phyloP scores from a whole-genome alignment of 1,139 yeast species.

The Suhomyces taliae region DNA sequence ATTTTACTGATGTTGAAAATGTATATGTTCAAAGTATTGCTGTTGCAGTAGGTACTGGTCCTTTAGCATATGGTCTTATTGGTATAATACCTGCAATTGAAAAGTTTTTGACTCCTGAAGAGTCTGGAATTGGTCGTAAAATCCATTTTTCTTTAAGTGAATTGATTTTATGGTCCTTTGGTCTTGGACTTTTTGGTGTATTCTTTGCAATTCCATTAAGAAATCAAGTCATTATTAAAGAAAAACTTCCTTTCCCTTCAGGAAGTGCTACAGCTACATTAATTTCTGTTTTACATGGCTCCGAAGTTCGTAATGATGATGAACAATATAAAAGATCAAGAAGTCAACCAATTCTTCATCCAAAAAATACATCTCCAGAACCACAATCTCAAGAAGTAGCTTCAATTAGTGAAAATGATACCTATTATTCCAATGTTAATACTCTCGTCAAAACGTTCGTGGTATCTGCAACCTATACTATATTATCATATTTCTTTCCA shows the following conservation, averaged over 20 bases:
- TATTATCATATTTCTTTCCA: slow-evolving; percentile 73
- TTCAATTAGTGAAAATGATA: slow-evolving; percentile 14
- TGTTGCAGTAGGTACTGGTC: slow-evolving; percentile 97
- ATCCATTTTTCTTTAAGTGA: slow-evolving; percentile 46
- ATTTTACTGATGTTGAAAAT: slow-evolving; percentile 87
- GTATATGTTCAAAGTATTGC: slow-evolving; percentile 91
- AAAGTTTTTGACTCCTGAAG: slow-evolving; percentile 74
- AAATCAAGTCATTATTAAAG: slow-evolving; percentile 78
- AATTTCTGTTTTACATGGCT: slow-evolving; percentile 81
- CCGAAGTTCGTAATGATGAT: slow-evolving; percentile 50
- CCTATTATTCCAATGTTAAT: slow-evolving; percentile 43
- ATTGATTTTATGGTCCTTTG: slow-evolving; percentile 76
- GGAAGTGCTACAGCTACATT: slow-evolving; percentile 96
- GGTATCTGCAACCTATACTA: slow-evolving; percentile 71
- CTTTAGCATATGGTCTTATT: slow-evolving; percentile 89
- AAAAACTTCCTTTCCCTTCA: slow-evolving; percentile 87
- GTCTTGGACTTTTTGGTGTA: slow-evolving; percentile 90
- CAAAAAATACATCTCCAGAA: background rate
- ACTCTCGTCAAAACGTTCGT: slow-evolving; percentile 60
- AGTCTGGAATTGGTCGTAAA: slow-evolving; percentile 60
- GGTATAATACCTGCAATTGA: slow-evolving; percentile 98
- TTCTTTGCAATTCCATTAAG: slow-evolving; percentile 91
- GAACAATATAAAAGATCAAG: slow-evolving; percentile 2
- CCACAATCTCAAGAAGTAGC: background rate
- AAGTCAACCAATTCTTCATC: background rate